Conservation (phyloP, 495 filamentous ascomycete genomes). For the Xylaria grammica region DNA sequence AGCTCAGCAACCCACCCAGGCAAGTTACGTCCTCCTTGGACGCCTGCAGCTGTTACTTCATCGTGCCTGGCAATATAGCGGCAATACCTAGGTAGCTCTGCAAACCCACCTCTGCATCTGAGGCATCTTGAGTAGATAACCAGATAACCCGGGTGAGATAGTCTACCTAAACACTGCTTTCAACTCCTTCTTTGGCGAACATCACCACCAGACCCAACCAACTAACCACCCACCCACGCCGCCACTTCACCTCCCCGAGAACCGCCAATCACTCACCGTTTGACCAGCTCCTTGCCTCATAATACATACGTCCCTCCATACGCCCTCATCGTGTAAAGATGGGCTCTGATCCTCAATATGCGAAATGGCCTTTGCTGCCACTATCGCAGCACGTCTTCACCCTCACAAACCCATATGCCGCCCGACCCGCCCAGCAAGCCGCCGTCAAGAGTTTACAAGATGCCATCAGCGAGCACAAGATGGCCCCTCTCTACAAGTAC, state of each 20-base stretch:
- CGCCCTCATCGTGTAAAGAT: slow-evolving; percentile 51
- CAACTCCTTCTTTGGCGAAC: too few relatives aligned
- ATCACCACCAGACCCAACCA: too few relatives aligned
- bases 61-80: neutral
- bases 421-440: slow-evolving; percentile 67
- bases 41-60: slow-evolving; percentile 31
- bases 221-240: too few relatives aligned
- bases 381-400: slow-evolving; percentile 97
- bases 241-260: too few relatives aligned
- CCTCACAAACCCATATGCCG: slow-evolving; percentile 85
- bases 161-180: too few relatives aligned
- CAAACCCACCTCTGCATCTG: too few relatives aligned
- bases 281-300: too few relatives aligned
- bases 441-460: slow-evolving; percentile 86
- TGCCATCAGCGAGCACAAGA: slow-evolving; percentile 90
- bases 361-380: slow-evolving; percentile 89
- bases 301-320: too few relatives aligned
- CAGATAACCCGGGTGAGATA: too few relatives aligned
- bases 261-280: too few relatives aligned
- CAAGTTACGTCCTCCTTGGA: slow-evolving; percentile 36
- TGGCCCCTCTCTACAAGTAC: slow-evolving; percentile 95
- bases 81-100: too few relatives aligned
- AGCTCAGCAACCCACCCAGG: neutral
- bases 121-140: too few relatives aligned
- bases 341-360: slow-evolving; percentile 97